Evolutionary conservation across 1,139 yeast species (phyloP).

Genomic region (Hansenula lynferdii): DNA sequence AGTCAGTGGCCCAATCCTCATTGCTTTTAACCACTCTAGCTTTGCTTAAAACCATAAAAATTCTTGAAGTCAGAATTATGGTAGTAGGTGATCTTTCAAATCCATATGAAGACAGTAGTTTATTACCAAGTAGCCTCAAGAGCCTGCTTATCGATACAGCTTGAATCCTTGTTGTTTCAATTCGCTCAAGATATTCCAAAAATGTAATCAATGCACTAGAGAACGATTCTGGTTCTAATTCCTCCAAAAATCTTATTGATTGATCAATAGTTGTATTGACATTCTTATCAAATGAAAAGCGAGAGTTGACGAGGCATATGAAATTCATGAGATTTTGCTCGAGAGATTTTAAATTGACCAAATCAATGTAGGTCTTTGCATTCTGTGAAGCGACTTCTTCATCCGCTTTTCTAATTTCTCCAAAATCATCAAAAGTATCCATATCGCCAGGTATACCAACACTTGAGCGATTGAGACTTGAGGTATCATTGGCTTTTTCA

Average conservation of each 20-base stretch:
- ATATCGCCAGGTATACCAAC: background rate
- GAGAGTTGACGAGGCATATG: slow-evolving; percentile 3
- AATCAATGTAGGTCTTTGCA: slow-evolving; percentile 6
- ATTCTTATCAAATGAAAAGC: slow-evolving; percentile 4
- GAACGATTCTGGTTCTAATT: slow-evolving; percentile 6
- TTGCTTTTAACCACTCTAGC: slow-evolving; percentile 3
- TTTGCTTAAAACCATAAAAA: slow-evolving; percentile 6
- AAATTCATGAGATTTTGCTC: slow-evolving; percentile 10
- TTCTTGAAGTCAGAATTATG: slow-evolving; percentile 5
- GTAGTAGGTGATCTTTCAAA: slow-evolving; percentile 14
- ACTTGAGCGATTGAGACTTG: background rate
- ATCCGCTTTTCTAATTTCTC: slow-evolving; percentile 10
- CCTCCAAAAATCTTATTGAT: slow-evolving; percentile 8
- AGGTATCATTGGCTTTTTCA: background rate
- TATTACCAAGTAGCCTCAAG: slow-evolving; percentile 13
- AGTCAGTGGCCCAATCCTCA: slow-evolving; percentile 8
- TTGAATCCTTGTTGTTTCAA: slow-evolving; percentile 3
- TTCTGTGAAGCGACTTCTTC: background rate
- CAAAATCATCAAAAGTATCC: slow-evolving; percentile 18
- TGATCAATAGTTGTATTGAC: slow-evolving; percentile 8
- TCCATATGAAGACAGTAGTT: slow-evolving; percentile 8
- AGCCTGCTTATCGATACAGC: slow-evolving; percentile 5
- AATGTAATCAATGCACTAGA: slow-evolving; percentile 8
- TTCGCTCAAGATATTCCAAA: slow-evolving; percentile 5
- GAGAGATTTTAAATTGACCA: slow-evolving; percentile 3